These are phyloP conservation scores for Plasmodium gonderi DNA, from an alignment of 169 alveolate species.

Conservation along the genomic window DNA sequence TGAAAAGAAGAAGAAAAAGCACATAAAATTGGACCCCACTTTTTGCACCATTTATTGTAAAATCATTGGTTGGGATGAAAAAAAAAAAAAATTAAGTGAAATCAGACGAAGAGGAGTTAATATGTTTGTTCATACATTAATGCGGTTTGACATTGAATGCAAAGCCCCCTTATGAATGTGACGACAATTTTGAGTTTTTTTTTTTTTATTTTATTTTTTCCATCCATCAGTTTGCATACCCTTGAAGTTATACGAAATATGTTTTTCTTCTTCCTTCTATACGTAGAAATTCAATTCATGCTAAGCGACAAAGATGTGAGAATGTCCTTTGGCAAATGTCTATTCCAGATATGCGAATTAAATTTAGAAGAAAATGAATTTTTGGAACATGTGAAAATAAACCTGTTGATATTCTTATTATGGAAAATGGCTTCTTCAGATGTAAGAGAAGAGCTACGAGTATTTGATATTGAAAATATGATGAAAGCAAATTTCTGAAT, in stretches of 20 bases:
- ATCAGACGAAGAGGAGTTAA: too few species aligned
- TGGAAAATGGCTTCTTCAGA: slow-evolving; percentile 47
- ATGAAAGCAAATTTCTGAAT: too few species aligned
- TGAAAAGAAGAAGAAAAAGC: slow-evolving; percentile 15
- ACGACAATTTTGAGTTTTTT: too few species aligned
- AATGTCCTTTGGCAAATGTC: slow-evolving; percentile 45
- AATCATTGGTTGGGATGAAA: slow-evolving; percentile 25
- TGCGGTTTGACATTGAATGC: too few species aligned
- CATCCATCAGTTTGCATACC: neutral
- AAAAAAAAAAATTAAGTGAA: neutral
- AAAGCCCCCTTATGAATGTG: neutral
- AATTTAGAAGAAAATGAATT: slow-evolving; percentile 42
- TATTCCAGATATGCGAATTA: slow-evolving; percentile 32
- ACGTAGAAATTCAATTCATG: slow-evolving; percentile 40
- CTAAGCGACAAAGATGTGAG: slow-evolving; percentile 59
- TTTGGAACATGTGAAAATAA: slow-evolving; percentile 7
- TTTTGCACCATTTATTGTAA: slow-evolving; percentile 16
- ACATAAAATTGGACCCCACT: neutral
- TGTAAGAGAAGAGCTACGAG: neutral
- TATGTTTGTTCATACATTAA: too few species aligned
- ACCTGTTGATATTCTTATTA: slow-evolving; percentile 20
- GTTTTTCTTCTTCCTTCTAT: neutral
- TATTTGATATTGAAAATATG: too few species aligned
- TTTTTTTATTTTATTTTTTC: too few species aligned
- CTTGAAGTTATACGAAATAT: neutral